Evolutionary conservation across 768 basidiomycete species (phyloP).

Genomic region (Brasilioporus rufonigricans): DNA sequence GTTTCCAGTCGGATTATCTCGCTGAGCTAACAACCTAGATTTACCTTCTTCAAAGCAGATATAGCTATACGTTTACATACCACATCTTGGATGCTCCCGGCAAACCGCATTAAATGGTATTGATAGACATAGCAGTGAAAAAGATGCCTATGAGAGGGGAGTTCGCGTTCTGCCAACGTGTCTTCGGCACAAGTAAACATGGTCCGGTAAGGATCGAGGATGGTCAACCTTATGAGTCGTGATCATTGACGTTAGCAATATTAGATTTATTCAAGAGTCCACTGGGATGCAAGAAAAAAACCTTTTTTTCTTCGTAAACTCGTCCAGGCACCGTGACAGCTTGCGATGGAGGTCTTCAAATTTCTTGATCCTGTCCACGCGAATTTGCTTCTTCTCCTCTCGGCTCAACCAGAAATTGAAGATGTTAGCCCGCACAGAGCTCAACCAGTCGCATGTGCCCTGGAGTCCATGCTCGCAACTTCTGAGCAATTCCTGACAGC

Average conservation of each 20-base stretch:
- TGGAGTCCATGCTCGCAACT: constrained; percentile 40
- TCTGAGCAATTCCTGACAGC: constrained; percentile 54
- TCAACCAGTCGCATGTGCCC: constrained; percentile 52
- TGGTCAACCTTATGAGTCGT: constrained; percentile 35
- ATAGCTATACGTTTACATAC: constrained; percentile 25
- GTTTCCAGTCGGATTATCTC: constrained; percentile 55
- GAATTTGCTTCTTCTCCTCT: constrained; percentile 29
- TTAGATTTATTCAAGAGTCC: background rate
- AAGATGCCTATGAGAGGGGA: constrained; percentile 64
- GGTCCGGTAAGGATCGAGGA: constrained; percentile 62
- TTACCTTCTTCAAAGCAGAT: background rate
- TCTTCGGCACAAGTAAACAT: constrained; percentile 43
- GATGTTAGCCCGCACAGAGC: constrained; percentile 34
- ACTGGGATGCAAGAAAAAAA: constrained; percentile 23
- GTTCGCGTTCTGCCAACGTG: constrained; percentile 30
- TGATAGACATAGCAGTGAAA: constrained; percentile 78
- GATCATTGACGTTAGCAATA: background rate
- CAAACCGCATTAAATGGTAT: constrained; percentile 44
- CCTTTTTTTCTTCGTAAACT: constrained; percentile 53
- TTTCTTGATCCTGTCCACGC: constrained; percentile 36
- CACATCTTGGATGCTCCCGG: constrained; percentile 29
- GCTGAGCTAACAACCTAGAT: constrained; percentile 43
- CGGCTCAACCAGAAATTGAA: constrained; percentile 37
- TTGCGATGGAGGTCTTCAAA: constrained; percentile 38
- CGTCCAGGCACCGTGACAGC: constrained; percentile 39